These are phyloP conservation scores for Debaryomycetaceae sp. DNA, from an alignment of 1,139 yeast species.

Conservation along the genomic window DNA sequence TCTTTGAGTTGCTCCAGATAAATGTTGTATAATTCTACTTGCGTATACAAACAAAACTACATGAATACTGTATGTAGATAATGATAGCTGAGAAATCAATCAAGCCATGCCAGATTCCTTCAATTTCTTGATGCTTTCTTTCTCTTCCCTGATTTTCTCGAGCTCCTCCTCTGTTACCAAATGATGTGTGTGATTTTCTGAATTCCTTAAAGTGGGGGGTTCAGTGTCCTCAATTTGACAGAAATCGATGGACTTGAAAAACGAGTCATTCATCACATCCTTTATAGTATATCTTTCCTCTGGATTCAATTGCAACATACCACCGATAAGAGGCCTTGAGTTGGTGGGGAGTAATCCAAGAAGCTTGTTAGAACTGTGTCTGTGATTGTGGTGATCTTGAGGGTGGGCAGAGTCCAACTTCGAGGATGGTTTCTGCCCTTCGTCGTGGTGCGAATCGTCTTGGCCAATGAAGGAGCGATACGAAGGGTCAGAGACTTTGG, in stretches of 20 bases:
- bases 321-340: conserved; percentile 30
- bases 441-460: conserved; percentile 2
- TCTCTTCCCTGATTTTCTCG: conserved; percentile 37
- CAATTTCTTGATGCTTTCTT: conserved; percentile 27
- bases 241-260: conserved; percentile 22
- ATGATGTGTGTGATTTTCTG: conserved; percentile 50
- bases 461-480: conserved; percentile 38
- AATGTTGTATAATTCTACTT: not conserved
- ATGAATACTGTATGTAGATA: conserved; percentile 1
- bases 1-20: not conserved
- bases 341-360: conserved; percentile 35
- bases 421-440: not conserved
- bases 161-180: conserved; percentile 55
- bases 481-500: conserved; percentile 56
- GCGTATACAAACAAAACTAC: not conserved
- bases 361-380: conserved; percentile 23
- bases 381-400: not conserved
- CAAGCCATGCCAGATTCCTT: conserved; percentile 12
- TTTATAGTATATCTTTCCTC: conserved; percentile 25
- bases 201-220: conserved; percentile 9
- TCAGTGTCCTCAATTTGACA: conserved; percentile 19
- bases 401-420: not conserved
- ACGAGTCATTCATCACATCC: conserved; percentile 28
- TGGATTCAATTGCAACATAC: conserved; percentile 31
- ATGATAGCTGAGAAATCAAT: not conserved